Conservation (phyloP, 148 eudicot species). For the Diospyros kaki region DNA sequence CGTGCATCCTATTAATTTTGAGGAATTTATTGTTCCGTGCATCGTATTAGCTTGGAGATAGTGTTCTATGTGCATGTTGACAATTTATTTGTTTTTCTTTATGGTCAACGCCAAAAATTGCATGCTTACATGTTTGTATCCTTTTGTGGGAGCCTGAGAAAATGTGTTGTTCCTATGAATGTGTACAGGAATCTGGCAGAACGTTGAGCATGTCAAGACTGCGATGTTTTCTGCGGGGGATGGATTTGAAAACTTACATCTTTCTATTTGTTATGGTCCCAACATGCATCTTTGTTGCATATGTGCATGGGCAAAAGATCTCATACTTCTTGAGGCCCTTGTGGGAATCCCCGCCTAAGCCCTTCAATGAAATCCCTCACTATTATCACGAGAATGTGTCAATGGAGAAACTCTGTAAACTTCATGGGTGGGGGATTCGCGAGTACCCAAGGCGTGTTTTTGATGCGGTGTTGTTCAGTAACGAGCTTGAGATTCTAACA, state of each 20-base stretch:
- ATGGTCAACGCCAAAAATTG: neutral
- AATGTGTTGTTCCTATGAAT: neutral
- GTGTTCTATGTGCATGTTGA: neutral
- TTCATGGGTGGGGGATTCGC: constrained; percentile 46
- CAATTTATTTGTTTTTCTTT: neutral
- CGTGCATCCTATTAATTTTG: too few relatives aligned
- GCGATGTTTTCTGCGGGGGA: constrained; percentile 31
- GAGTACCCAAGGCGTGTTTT: constrained; percentile 47
- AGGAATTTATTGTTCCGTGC: neutral
- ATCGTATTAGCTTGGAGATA: neutral
- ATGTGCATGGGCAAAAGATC: constrained; percentile 42
- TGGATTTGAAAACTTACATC: constrained; percentile 31
- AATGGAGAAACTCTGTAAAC: constrained; percentile 38
- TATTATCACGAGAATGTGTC: constrained; percentile 42
- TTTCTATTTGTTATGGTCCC: constrained; percentile 34
- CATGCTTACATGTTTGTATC: neutral
- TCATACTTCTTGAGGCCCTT: constrained; percentile 43
- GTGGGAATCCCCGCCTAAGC: constrained; percentile 50
- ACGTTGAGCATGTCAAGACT: constrained; percentile 30
- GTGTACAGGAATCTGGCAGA: constrained; percentile 29
- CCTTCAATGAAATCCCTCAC: constrained; percentile 39
- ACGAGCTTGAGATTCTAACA: constrained; percentile 40
- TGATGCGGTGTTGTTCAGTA: constrained; percentile 46
- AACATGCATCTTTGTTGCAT: constrained; percentile 22
- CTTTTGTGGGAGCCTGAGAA: neutral